phyloP scores from a whole-genome alignment of 805 yeast genomes.

The Lachancea kluyveri region DNA sequence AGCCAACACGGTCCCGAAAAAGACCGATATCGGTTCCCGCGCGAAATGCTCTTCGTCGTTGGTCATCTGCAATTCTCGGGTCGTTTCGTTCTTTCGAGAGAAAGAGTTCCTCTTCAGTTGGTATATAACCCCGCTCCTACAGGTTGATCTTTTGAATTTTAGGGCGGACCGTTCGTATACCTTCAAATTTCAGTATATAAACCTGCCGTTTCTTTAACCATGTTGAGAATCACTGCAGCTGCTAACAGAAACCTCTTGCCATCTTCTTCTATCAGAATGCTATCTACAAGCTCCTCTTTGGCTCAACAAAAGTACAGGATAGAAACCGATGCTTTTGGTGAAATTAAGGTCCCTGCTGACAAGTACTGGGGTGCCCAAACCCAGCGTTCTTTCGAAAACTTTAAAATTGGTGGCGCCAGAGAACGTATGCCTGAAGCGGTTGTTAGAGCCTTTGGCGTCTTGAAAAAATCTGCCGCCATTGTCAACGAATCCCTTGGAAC shows the following conservation, averaged over 20 bases:
- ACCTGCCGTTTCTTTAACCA: too few relatives aligned
- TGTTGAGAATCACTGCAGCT: constrained; percentile 8
- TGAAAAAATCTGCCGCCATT: constrained; percentile 91
- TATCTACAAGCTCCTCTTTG: constrained; percentile 5
- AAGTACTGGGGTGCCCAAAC: constrained; percentile 99
- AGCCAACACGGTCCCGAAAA: too few relatives aligned
- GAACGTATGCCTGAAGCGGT: constrained; percentile 91
- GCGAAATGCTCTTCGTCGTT: too few relatives aligned
- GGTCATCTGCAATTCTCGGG: too few relatives aligned
- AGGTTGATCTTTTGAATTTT: too few relatives aligned
- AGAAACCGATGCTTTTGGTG: constrained; percentile 96
- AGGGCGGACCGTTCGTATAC: too few relatives aligned
- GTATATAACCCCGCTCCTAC: too few relatives aligned
- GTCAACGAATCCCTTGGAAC: constrained; percentile 79
- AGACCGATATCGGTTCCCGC: too few relatives aligned
- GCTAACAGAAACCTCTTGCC: constrained; percentile 3
- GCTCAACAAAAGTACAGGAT: constrained; percentile 37
- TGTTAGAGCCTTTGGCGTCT: constrained; percentile 84
- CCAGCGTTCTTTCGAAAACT: constrained; percentile 85
- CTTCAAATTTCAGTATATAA: too few relatives aligned
- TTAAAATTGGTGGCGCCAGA: constrained; percentile 89
- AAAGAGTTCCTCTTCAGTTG: too few relatives aligned
- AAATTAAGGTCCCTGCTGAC: constrained; percentile 79
- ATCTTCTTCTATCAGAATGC: constrained; percentile 1
- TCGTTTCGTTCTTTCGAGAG: too few relatives aligned